A percentile compares a stretch with the other conserved stretches of the same genome.
Conservation (phyloP, 768 basidiomycete species). For the Naganishia onofrii region DNA sequence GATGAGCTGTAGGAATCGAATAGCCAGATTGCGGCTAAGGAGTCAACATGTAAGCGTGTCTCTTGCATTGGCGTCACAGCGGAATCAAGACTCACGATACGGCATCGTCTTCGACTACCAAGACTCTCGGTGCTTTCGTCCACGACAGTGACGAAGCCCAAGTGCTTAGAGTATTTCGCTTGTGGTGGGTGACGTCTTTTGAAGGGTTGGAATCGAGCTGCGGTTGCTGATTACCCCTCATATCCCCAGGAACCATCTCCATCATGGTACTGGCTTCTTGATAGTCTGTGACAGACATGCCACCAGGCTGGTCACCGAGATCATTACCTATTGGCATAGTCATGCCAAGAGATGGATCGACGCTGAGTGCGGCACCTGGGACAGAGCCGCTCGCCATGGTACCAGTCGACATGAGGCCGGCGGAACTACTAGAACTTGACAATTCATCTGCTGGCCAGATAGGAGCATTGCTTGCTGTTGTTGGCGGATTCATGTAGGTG, state of each 20-base stretch:
- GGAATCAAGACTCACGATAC: conserved; percentile 54
- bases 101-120: conserved; percentile 93
- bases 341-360: background rate
- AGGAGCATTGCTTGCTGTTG: background rate
- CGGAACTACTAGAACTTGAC: background rate
- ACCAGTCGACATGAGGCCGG: background rate
- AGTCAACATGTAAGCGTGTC: background rate
- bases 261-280: background rate
- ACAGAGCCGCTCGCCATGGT: background rate
- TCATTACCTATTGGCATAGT: background rate
- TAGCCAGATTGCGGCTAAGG: conserved; percentile 70
- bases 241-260: conserved; percentile 2
- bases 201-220: background rate
- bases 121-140: conserved; percentile 65
- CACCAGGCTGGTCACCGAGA: background rate
- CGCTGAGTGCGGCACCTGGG: background rate
- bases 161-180: conserved; percentile 13
- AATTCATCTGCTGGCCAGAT: conserved; percentile 1
- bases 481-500: conserved; percentile 2
- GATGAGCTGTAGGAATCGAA: conserved; percentile 91
- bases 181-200: background rate
- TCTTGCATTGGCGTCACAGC: too few species aligned
- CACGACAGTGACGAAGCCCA: conserved; percentile 24
- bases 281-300: background rate
- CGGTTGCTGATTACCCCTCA: too few species aligned